Evolutionary conservation across 352 stramenopile genomes (phyloP), one percentile per base, ranked within the genome.

Genomic region (Globisporangium alternatum): DNA sequence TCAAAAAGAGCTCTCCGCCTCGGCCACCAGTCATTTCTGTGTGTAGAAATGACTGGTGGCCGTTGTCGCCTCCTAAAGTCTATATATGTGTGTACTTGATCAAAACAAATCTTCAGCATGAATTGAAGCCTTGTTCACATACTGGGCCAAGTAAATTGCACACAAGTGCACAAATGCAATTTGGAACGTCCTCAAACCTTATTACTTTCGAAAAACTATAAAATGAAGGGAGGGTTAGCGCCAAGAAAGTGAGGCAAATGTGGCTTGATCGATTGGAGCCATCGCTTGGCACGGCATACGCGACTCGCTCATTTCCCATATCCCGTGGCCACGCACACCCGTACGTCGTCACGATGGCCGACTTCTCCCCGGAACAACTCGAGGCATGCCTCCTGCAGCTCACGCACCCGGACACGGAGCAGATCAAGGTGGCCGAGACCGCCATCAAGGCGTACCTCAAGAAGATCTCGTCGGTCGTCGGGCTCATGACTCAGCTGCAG

Each of bases 361-460:
- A 91, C 73, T 93, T 91, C 64, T 72, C 72, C 61, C 87, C 85
- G 57, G 85, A 92, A 70, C 87, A 94, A 72, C 75, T 96, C 63
- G 87, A 96, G 70, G 81, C 82, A 60, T 92, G 86, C 76, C 80
- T 96, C 47, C 70, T 92, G 75, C 88, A 94, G 62, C 86, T 99
- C 54, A 98, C 90, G 61, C 80, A 98, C 71, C 93, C 93, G 37
- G 91, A 99, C 78, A 98, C 96, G 51, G 82, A 96, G 70, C 83
- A 95, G 60, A 98, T 98, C 77, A 97, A 98, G 80, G 80, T 98
- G 72, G 96, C 93, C 9, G 96, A 98, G 79, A 72, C 76, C 35
- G 79, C 86, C 21, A 72, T 99, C 60, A 99, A 99, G 80, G 77
- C 75, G 35, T 92, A 98, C 69, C 76, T 98, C 35, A 98, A 98